Evolutionary conservation across 495 filamentous ascomycete species (phyloP).

Genomic region (Aspergillus baeticus): DNA sequence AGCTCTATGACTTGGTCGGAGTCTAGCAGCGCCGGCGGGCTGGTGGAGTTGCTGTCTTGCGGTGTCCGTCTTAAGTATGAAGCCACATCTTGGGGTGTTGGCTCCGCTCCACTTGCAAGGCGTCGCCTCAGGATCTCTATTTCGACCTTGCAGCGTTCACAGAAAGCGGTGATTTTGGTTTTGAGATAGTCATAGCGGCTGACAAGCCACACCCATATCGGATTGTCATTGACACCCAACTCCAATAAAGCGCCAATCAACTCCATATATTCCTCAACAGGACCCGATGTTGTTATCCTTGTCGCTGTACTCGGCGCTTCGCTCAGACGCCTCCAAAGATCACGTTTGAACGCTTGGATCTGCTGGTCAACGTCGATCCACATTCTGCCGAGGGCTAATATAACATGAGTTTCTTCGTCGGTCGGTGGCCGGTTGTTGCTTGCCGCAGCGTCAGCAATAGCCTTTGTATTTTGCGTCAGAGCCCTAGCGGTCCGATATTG

Average conservation of each 20-base stretch:
- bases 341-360: constrained; percentile 80
- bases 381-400: constrained; percentile 89
- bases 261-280: constrained; percentile 82
- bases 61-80: constrained; percentile 70
- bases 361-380: constrained; percentile 88
- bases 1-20: constrained; percentile 75
- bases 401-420: constrained; percentile 77
- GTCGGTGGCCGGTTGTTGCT: constrained; percentile 47
- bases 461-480: constrained; percentile 70
- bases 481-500: constrained; percentile 77
- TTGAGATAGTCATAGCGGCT: constrained; percentile 87
- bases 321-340: constrained; percentile 78
- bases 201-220: constrained; percentile 91
- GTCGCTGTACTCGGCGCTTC: constrained; percentile 50
- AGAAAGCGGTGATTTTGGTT: constrained; percentile 71
- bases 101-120: constrained; percentile 69
- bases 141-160: constrained; percentile 81
- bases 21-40: constrained; percentile 60
- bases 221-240: constrained; percentile 90
- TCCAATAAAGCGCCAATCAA: constrained; percentile 84
- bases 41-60: constrained; percentile 56
- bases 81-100: constrained; percentile 64
- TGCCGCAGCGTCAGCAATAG: constrained; percentile 53
- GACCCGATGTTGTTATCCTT: constrained; percentile 37
- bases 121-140: constrained; percentile 86